Conservation (phyloP, 2,329 filamentous ascomycete genomes). For the Lachnellula occidentalis region DNA sequence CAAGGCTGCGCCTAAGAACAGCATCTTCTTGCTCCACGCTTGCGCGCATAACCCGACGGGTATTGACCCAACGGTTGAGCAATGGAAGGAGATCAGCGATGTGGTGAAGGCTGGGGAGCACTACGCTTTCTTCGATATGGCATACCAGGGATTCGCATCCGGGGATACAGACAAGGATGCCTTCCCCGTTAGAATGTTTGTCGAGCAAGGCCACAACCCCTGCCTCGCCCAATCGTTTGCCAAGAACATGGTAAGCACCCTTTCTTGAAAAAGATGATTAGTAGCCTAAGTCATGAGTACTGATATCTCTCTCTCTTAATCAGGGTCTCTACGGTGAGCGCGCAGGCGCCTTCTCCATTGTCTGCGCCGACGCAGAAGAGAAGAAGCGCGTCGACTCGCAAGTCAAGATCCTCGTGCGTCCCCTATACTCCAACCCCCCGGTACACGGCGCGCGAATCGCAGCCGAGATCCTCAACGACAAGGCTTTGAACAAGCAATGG, state of each 20-base stretch:
- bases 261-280: not conserved
- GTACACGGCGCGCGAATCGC: constrained; percentile 95
- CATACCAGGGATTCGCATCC: constrained; percentile 96
- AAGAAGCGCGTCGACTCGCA: constrained; percentile 95
- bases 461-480: constrained; percentile 82
- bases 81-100: constrained; percentile 87
- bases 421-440: constrained; percentile 96
- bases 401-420: constrained; percentile 96
- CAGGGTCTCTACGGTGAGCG: constrained; percentile 97
- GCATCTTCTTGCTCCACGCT: constrained; percentile 89
- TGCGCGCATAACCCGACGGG: constrained; percentile 98
- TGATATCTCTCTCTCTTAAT: not conserved
- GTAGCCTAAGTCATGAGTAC: constrained; percentile 10
- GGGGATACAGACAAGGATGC: constrained; percentile 90
- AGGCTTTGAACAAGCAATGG: constrained; percentile 87
- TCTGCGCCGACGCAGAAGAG: constrained; percentile 79
- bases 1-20: constrained; percentile 79
- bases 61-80: constrained; percentile 84
- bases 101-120: constrained; percentile 82
- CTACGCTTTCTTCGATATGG: constrained; percentile 98
- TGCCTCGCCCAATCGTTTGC: constrained; percentile 90
- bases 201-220: constrained; percentile 84
- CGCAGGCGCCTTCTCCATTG: constrained; percentile 92
- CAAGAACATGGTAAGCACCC: constrained; percentile 83
- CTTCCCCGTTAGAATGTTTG: constrained; percentile 88